Base-by-base conservation (phyloP, 2,329 filamentous ascomycete species). In the Aspergillus costaricaensis region DNA sequence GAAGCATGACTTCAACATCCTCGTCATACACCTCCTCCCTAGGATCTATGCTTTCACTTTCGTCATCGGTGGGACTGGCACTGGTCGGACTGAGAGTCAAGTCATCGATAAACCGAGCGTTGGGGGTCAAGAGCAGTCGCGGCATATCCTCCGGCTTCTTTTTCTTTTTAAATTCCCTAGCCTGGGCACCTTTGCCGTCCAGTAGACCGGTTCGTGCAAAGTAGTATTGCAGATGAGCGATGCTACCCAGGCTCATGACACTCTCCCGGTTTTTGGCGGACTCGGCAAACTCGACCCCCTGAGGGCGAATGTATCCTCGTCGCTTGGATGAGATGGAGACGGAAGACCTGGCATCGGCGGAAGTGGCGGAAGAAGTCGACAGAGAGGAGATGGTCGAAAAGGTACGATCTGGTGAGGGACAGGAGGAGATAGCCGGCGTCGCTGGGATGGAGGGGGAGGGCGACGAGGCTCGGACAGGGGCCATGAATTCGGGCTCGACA, bases 211-310 rank as follows among this genome's bases (percentile, higher is more conserved):
- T 99, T 61, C 95, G 85, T 38, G 95, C 94, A 80, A 99, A 99
- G 79, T 98, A 99, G 79, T 98, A 96, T 77, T 99, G 95, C 72
- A 99, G 82, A 79, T 99, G 95, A 58, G 93, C 92, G 70, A 99
- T 99, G 77, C 93, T 97, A 57, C 95, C 95, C 63, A 99, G 80
- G 72, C 92, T 96, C 86, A 98, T 89, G 66, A 99, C 95, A 73
- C 93, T 97, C 76, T 99, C 94, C 64, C 95, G 85, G 54, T 92
- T 92, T 72, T 88, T 88, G 50, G 95, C 95, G 59, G 93, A 97
- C 61, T 91, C 90, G 25, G 95, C 91, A 75, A 98, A 99, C 70
- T 92, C 86, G 55, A 91, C 96, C 57, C 88, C 91, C 74, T 92
- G 90, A 0, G 93, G 92, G 53, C 93, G 86, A 79, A 96, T 91